A percentile compares a stretch with the other conserved stretches of the same genome.
Evolutionary conservation across 2,329 filamentous ascomycete species (phyloP).

Genomic region (Fusarium agapanthi): DNA sequence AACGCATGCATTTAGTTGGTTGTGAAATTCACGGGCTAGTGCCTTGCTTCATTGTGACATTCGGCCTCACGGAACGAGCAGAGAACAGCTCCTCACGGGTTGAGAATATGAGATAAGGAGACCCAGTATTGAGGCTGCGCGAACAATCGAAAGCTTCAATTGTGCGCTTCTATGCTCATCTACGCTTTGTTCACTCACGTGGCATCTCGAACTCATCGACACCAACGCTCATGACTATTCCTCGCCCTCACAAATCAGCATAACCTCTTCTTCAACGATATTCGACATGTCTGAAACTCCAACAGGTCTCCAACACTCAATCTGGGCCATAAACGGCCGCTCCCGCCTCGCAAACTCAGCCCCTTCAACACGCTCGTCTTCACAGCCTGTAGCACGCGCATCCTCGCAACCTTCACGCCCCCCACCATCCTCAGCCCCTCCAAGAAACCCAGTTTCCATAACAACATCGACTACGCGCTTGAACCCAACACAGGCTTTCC

Average conservation of each 20-base stretch:
- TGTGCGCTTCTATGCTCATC: neutral
- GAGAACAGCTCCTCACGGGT: neutral
- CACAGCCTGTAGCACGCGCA: conserved; percentile 20
- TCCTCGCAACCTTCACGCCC: neutral
- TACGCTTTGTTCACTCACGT: neutral
- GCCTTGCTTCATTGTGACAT: neutral
- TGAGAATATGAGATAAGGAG: neutral
- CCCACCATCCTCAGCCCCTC: neutral
- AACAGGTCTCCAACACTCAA: conserved; percentile 35
- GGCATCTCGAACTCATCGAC: neutral
- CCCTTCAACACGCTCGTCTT: conserved; percentile 9
- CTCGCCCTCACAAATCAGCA: neutral
- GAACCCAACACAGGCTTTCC: conserved; percentile 55
- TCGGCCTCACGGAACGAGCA: neutral
- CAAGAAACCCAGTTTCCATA: neutral
- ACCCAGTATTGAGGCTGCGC: rapidly evolving
- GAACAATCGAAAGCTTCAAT: neutral
- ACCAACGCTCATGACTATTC: neutral
- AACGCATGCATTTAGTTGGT: neutral
- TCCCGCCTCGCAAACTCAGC: conserved; percentile 1
- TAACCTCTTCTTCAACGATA: too few species aligned
- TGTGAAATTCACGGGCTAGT: neutral
- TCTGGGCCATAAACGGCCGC: conserved; percentile 35
- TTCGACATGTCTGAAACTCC: conserved; percentile 27
- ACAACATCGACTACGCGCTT: conserved; percentile 28